phyloP scores from a whole-genome alignment of 768 basidiomycete genomes.

The Agrocybe chaxingu region DNA sequence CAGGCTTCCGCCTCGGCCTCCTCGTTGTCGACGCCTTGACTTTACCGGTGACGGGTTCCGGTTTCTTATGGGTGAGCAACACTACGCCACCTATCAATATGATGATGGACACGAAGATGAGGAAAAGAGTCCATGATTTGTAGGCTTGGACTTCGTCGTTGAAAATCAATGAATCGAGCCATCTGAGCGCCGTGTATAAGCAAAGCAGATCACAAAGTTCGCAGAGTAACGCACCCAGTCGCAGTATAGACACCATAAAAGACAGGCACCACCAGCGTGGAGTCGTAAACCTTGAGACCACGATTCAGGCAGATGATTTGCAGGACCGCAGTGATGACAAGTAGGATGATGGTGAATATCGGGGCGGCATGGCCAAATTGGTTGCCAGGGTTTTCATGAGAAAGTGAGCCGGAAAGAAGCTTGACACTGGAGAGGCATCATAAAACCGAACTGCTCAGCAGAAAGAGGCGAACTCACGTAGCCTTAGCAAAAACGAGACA shows the following conservation, averaged over 20 bases:
- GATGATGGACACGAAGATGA: constrained; percentile 83
- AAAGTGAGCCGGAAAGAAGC: constrained; percentile 70
- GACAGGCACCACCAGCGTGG: constrained; percentile 87
- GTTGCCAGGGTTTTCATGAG: constrained; percentile 80
- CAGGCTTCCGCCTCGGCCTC: constrained; percentile 13
- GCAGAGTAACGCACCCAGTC: constrained; percentile 49
- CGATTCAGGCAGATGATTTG: constrained; percentile 93
- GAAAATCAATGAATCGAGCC: constrained; percentile 62
- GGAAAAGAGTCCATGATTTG: constrained; percentile 82
- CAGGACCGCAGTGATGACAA: constrained; percentile 72
- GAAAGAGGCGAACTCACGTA: constrained; percentile 42
- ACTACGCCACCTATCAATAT: constrained; percentile 90
- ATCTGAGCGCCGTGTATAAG: constrained; percentile 22
- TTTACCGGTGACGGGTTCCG: constrained; percentile 46
- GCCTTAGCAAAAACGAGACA: constrained; percentile 82
- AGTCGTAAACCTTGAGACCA: constrained; percentile 87
- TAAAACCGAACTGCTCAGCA: background rate
- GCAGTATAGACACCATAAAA: constrained; percentile 94
- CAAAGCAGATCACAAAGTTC: background rate
- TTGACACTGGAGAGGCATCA: constrained; percentile 54
- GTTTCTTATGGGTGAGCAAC: constrained; percentile 91
- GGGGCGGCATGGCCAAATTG: constrained; percentile 82
- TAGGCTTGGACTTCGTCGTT: constrained; percentile 86
- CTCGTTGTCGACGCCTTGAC: constrained; percentile 29
- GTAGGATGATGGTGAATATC: constrained; percentile 70